Evolutionary conservation across 148 eudicot genomes (phyloP), one percentile per base, ranked within the genome.

Genomic region (Rhododendron ovatum): DNA sequence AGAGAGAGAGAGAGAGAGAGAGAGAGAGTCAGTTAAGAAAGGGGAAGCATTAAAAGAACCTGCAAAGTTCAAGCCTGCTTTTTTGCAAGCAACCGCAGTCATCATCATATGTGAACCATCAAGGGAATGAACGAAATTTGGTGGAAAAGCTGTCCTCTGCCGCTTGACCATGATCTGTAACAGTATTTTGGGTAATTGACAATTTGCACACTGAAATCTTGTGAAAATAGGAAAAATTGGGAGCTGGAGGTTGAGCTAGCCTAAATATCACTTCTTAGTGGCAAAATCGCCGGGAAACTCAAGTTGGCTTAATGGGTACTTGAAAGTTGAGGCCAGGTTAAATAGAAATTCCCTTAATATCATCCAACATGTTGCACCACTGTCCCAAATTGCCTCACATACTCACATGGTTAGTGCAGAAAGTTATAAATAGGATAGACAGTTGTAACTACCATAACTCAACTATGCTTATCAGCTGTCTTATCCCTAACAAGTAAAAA

Each of bases 61-160:
- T 93, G 99, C 99, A 89, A 97, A 97, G 79, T 88, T 92, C 87
- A 97, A 91, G 90, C 99, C 99, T 41, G 95, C 96, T 59, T 80
- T 89, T 91, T 91, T 95, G 92, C 99, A 97, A 82, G 99, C 98
- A 82, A 97, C 88, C 45, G 98, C 99, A 84, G 99, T 97, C 99
- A 95, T 97, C 99, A 95, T 97, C 99, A 97, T 97, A 91, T 97
- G 99, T n/a, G 98, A 95, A 86, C 99, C 95, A 88, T 97, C 99
- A 63, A 97, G 98, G 50, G 99, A 97, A 89, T 97, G 99, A 86
- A 97, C 96, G 90, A 95, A 97, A 89, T 97, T 97, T 86, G 99
- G 99, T 33, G 99, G 98, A 80, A 97, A 97, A 83, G 99, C 99
- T 77, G 99, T 93, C 67, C 89, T 92, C 91, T 97, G 99, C 83